Base-by-base conservation (phyloP, 1,284 basidiomycete species). In the Tylopilus sp. region DNA sequence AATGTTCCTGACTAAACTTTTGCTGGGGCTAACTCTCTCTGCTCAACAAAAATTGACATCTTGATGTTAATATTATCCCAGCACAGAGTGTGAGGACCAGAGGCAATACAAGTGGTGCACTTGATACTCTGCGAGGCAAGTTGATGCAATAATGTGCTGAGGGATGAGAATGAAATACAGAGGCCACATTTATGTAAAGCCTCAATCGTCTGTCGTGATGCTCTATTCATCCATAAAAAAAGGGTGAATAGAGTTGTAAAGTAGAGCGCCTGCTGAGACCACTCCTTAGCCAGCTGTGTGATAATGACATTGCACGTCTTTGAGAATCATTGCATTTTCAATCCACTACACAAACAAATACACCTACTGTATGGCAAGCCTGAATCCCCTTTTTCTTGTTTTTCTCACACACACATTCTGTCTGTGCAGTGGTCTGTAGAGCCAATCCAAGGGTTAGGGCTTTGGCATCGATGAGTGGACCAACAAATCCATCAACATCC, bases 1-100 rank as follows among this genome's bases (percentile, higher is more conserved):
- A 63, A 63, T 1, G 57, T 63, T 22, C 62, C 49, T 0, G 49
- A 63, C 41, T 63, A 57, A 2, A 60, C 62, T 33, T 63, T 63
- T 6, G 55, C 44, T 3, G 57, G 62, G 4, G 47, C 57, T 53
- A 15, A 26, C 9, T 57, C 16, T 16, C n/a, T 9, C 9, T 58
- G 57, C 63, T 61, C 60, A 32, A 33, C 33, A n/a, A 55, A 55
- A 24, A 22, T 33, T 6, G 53, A 55, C 6, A 22, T 55, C 19
- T 38, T 55, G 53, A 55, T 55, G 19, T 55, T 55, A 22, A 55
- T 55, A n/a, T 38, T 54, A 13, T 54, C 33, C 29, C 33, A 54
- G 33, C 53, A 51, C n/a, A 51, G 49, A 4, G 13, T 15, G 24
- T 51, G 53, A 22, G 13, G 33, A 13, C 26, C 29, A 36, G 2